phyloP scores from a whole-genome alignment of 2,329 filamentous ascomycete genomes.

The Nigrospora osmanthi region DNA sequence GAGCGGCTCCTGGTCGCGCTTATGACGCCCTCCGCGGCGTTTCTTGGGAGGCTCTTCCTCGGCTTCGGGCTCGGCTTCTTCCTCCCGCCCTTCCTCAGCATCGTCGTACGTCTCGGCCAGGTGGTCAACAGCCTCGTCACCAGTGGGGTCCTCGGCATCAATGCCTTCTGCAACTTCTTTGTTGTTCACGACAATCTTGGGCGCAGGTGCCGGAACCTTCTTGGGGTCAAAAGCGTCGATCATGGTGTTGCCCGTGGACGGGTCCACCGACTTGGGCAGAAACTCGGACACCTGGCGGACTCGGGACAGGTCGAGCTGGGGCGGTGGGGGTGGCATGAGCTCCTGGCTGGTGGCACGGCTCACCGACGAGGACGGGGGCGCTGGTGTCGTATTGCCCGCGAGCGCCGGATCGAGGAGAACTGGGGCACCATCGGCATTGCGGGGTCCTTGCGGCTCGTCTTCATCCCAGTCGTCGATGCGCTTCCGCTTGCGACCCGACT shows the following conservation, averaged over 20 bases:
- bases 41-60: neutral
- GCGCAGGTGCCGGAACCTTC: slow-evolving; percentile 13
- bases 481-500: slow-evolving; percentile 34
- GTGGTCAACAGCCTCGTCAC: slow-evolving; percentile 34
- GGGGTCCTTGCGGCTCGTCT: slow-evolving; percentile 14
- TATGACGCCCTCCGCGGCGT: slow-evolving; percentile 18
- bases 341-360: slow-evolving; percentile 5
- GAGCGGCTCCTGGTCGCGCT: slow-evolving; percentile 24
- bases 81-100: slow-evolving; percentile 30
- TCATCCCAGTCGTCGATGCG: slow-evolving; percentile 26
- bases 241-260: slow-evolving; percentile 14
- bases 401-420: slow-evolving; percentile 11
- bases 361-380: slow-evolving; percentile 8
- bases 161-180: slow-evolving; percentile 18
- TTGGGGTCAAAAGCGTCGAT: slow-evolving; percentile 20
- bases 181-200: slow-evolving; percentile 5
- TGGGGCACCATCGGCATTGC: slow-evolving; percentile 1
- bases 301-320: slow-evolving; percentile 18
- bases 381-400: neutral
- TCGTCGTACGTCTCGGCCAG: slow-evolving; percentile 26
- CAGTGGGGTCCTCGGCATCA: slow-evolving; percentile 21
- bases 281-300: slow-evolving; percentile 20
- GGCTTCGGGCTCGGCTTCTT: slow-evolving; percentile 5
- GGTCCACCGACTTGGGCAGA: slow-evolving; percentile 19
- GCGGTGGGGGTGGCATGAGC: slow-evolving; percentile 22